A percentile compares a stretch with the other conserved stretches of the same genome.
Conservation (phyloP, 1,284 basidiomycete genomes). For the Chalciporus piperatoides region DNA sequence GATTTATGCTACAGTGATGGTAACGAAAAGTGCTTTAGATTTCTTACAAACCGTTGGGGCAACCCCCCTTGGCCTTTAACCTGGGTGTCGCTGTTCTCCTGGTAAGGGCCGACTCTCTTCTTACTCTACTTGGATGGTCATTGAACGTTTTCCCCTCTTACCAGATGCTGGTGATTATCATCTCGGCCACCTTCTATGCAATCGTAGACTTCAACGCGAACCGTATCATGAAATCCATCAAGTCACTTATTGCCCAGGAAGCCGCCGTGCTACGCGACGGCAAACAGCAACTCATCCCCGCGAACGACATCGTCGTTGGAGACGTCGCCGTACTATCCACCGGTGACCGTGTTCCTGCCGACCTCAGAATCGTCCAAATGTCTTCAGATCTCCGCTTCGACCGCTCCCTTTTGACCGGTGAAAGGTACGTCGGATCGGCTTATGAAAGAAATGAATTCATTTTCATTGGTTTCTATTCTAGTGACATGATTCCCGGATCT, state of each 20-base stretch:
- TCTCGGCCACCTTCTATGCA: constrained; percentile 46
- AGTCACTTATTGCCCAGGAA: constrained; percentile 40
- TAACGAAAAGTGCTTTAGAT: constrained; percentile 30
- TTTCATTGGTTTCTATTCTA: constrained; percentile 3
- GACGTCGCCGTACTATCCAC: constrained; percentile 74
- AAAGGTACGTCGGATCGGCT: constrained; percentile 33
- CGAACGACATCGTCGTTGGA: constrained; percentile 79
- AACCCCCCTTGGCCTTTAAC: constrained; percentile 47
- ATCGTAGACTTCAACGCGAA: constrained; percentile 42
- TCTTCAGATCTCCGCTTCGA: constrained; percentile 57
- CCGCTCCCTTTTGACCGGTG: constrained; percentile 62
- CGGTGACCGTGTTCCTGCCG: constrained; percentile 81
- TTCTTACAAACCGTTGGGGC: constrained; percentile 46
- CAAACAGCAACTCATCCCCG: constrained; percentile 56
- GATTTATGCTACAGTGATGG: constrained; percentile 2
- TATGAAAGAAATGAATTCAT: not conserved
- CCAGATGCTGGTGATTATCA: constrained; percentile 57
- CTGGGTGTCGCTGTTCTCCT: constrained; percentile 74
- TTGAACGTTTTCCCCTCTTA: not conserved
- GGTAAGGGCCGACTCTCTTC: constrained; percentile 50
- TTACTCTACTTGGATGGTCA: not conserved
- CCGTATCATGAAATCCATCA: constrained; percentile 37
- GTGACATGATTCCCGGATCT: constrained; percentile 50
- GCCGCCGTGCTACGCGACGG: constrained; percentile 53
- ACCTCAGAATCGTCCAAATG: constrained; percentile 64